Percentiles rank a stretch among this genome's conserved stretches.
These are phyloP conservation scores for Escovopsis sp. DNA, from an alignment of 2,329 filamentous ascomycete species.

Conservation along the genomic window DNA sequence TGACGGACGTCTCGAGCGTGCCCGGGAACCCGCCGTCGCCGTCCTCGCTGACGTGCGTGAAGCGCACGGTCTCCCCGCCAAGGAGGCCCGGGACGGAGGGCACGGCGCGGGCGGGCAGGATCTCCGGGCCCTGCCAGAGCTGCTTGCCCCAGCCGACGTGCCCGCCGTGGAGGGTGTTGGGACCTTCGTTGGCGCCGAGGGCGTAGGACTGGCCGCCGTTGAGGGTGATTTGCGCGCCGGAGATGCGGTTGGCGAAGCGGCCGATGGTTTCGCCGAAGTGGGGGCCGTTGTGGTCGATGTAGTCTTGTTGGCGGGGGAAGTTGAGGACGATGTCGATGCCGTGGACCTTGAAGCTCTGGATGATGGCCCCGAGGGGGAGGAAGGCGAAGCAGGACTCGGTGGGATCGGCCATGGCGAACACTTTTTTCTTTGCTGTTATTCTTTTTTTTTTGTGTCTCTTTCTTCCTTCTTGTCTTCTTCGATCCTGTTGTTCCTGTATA, in stretches of 20 bases:
- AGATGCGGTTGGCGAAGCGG: conserved; percentile 67
- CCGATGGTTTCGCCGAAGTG: conserved; percentile 94
- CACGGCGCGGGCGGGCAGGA: conserved; percentile 36
- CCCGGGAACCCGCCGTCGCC: conserved; percentile 87
- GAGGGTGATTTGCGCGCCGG: conserved; percentile 53
- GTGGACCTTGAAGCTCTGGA: conserved; percentile 65
- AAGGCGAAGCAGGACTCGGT: conserved; percentile 42
- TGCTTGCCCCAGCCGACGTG: conserved; percentile 66
- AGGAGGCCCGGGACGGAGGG: conserved; percentile 34
- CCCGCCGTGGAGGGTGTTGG: conserved; percentile 63
- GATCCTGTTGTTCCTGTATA: too few species aligned
- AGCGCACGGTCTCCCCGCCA: conserved; percentile 52
- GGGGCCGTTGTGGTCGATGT: conserved; percentile 57
- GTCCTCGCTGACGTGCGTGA: conserved; percentile 53
- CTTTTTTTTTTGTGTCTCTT: too few species aligned
- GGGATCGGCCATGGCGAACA: too few species aligned
- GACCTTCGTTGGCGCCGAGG: conserved; percentile 60
- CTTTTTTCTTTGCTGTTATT: too few species aligned
- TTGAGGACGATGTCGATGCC: conserved; percentile 77
- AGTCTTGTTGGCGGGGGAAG: conserved; percentile 62
- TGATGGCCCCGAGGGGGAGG: conserved; percentile 61
- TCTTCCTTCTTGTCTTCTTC: too few species aligned
- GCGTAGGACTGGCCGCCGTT: conserved; percentile 55
- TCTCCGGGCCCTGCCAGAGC: conserved; percentile 56
- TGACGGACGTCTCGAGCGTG: conserved; percentile 59